These are phyloP conservation scores for Ambrosiella cleistominuta DNA, from an alignment of 2,329 filamentous ascomycete genomes.

Conservation along the genomic window DNA sequence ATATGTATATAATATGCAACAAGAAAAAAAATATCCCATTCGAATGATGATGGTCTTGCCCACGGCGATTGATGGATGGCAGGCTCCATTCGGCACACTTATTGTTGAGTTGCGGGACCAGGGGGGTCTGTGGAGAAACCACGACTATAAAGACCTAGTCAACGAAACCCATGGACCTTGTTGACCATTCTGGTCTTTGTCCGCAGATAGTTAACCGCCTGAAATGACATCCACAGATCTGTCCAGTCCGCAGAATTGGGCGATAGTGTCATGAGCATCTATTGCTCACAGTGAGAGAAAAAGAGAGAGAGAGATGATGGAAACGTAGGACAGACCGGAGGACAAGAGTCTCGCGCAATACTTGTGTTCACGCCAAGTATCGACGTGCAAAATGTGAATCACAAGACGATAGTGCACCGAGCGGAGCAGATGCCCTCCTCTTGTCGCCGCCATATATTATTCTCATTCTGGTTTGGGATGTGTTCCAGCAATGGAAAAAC, in stretches of 20 bases:
- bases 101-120: no score
- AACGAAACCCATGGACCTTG: no score
- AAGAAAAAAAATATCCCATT: no score
- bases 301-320: background rate
- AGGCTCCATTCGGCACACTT: no score
- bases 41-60: no score
- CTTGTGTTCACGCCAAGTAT: background rate
- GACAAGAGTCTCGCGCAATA: background rate
- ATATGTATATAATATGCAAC: no score
- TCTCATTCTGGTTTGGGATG: no score
- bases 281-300: background rate
- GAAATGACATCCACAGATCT: background rate
- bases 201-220: background rate
- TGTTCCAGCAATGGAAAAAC: background rate
- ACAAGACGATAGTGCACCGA: background rate
- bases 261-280: background rate
- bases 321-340: slow-evolving; percentile 1
- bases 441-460: no score
- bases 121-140: no score
- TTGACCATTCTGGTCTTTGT: no score
- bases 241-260: background rate
- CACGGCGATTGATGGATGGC: no score
- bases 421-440: background rate
- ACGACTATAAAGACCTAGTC: no score
- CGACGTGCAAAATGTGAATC: background rate